Percentiles rank a stretch among this genome's conserved stretches.
Conservation (phyloP, 257 asterid genomes). For the Capsicum rhomboideum region DNA sequence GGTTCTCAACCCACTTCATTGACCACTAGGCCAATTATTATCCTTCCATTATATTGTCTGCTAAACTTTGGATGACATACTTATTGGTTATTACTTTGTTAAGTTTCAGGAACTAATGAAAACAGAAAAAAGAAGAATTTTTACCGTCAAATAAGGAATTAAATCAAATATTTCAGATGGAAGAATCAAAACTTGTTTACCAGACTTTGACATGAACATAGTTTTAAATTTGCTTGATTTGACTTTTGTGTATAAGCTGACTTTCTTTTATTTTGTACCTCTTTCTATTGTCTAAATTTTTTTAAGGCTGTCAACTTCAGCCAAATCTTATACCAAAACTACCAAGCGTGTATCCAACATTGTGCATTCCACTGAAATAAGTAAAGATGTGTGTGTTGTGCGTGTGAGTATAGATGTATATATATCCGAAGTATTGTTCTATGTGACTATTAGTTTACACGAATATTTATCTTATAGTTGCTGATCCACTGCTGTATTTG, state of each 20-base stretch:
- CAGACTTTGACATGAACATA: not conserved
- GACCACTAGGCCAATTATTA: too few relatives aligned
- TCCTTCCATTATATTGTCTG: not conserved
- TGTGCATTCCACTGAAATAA: not conserved
- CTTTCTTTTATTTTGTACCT: not conserved
- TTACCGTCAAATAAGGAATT: not conserved
- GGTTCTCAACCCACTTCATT: too few relatives aligned
- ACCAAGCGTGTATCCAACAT: not conserved
- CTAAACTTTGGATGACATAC: not conserved
- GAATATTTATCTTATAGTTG: not conserved
- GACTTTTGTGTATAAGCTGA: not conserved
- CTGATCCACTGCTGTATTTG: conserved; percentile 4
- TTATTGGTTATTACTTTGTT: not conserved
- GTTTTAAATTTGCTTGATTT: not conserved
- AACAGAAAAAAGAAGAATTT: not conserved
- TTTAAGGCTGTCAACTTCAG: not conserved
- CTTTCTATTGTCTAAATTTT: not conserved
- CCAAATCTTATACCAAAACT: not conserved
- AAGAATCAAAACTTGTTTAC: not conserved
- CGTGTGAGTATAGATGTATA: too few relatives aligned
- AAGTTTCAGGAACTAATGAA: not conserved
- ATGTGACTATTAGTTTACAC: not conserved
- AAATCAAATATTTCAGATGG: not conserved
- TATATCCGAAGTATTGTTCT: not conserved
- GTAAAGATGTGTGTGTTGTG: not conserved